These are phyloP conservation scores for Rubroboletus pulcherrimus DNA, from an alignment of 768 basidiomycete species.

Conservation along the genomic window DNA sequence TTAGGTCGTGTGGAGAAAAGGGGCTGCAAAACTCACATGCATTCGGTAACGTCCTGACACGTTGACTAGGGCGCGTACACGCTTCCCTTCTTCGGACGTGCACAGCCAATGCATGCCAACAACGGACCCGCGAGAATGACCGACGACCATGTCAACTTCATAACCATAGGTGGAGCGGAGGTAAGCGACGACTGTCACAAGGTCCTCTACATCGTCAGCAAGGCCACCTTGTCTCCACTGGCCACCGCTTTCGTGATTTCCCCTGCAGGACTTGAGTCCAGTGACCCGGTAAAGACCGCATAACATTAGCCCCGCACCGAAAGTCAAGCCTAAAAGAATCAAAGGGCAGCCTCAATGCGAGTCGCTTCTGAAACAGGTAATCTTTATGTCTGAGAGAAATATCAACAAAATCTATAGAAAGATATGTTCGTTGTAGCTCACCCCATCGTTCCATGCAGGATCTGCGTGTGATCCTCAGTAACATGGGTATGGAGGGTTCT, in stretches of 20 bases:
- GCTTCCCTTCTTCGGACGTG: conserved; percentile 53
- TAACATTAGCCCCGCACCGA: conserved; percentile 47
- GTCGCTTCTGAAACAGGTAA: conserved; percentile 74
- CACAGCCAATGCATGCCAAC: conserved; percentile 67
- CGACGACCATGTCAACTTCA: conserved; percentile 63
- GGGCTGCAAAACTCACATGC: conserved; percentile 44
- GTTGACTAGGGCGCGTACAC: conserved; percentile 64
- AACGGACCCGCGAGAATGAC: conserved; percentile 77
- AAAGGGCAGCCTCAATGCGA: conserved; percentile 59
- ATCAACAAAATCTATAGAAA: background rate
- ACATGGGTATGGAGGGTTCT: conserved; percentile 1
- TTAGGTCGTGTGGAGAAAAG: conserved; percentile 2
- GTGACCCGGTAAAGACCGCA: background rate
- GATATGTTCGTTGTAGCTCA: conserved; percentile 30
- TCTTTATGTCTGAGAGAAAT: conserved; percentile 65
- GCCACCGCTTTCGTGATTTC: conserved; percentile 74
- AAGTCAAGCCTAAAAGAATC: conserved; percentile 90
- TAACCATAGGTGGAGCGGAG: conserved; percentile 62
- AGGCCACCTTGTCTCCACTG: conserved; percentile 59
- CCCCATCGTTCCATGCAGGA: conserved; percentile 80
- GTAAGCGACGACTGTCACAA: conserved; percentile 60
- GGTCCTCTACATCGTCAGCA: conserved; percentile 59
- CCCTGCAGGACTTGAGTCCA: conserved; percentile 39
- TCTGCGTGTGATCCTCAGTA: conserved; percentile 41
- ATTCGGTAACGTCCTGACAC: conserved; percentile 77